These are phyloP conservation scores for Diaporthe capsici DNA, from an alignment of 2,329 filamentous ascomycete genomes.

Conservation along the genomic window DNA sequence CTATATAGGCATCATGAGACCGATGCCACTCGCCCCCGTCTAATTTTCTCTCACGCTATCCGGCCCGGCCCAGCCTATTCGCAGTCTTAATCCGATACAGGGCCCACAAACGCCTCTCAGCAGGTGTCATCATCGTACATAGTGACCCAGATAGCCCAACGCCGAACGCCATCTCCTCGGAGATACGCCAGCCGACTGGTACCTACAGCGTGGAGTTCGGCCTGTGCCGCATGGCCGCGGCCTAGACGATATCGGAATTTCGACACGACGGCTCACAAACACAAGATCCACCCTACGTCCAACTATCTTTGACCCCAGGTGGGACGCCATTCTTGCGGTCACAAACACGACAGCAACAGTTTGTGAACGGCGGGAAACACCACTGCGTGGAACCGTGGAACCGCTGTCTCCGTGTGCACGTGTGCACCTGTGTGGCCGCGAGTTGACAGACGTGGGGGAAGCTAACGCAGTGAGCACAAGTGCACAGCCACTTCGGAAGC, in stretches of 20 bases:
- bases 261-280: neutral
- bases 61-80: neutral
- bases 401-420: neutral
- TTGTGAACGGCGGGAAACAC: neutral
- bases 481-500: neutral
- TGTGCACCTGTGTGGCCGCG: neutral
- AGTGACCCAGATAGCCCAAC: neutral
- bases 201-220: neutral
- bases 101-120: neutral
- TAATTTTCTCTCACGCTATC: neutral
- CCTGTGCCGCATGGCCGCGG: neutral
- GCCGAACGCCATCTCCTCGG: neutral
- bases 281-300: neutral
- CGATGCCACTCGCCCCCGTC: neutral
- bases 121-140: slow-evolving; percentile 7
- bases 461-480: neutral
- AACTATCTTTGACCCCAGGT: neutral
- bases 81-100: neutral
- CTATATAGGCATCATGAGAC: neutral
- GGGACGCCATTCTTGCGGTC: neutral
- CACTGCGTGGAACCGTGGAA: neutral
- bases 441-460: slow-evolving; percentile 4
- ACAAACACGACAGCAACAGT: neutral
- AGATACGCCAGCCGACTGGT: neutral
- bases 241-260: no score